A percentile compares a stretch with the other conserved stretches of the same genome.
Evolutionary conservation across 768 basidiomycete species (phyloP).

Genomic region (Mycena alexandri): DNA sequence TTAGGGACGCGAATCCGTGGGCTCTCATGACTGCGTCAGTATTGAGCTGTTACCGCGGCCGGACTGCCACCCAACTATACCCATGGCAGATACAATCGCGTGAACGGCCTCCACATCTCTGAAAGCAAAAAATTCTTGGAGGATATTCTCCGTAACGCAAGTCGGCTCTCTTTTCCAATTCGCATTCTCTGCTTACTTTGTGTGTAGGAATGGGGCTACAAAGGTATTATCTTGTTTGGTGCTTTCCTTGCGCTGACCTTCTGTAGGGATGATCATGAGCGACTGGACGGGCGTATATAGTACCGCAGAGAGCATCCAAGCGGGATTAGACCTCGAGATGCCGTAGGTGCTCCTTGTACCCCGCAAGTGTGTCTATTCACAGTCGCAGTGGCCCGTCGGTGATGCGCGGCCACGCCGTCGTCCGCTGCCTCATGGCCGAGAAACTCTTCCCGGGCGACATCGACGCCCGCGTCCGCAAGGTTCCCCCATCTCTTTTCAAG

Average conservation of each 20-base stretch:
- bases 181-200: not conserved
- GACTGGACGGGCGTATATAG: slow-evolving; percentile 69
- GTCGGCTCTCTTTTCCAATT: not conserved
- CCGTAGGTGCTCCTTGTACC: slow-evolving; percentile 45
- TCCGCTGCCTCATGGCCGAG: slow-evolving; percentile 53
- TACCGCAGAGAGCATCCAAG: slow-evolving; percentile 65
- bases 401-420: slow-evolving; percentile 60
- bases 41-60: not conserved
- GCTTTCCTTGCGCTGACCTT: not conserved
- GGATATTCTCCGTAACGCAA: slow-evolving; percentile 64
- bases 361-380: slow-evolving; percentile 50
- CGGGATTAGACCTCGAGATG: slow-evolving; percentile 77
- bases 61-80: not conserved
- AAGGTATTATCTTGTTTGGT: slow-evolving; percentile 48
- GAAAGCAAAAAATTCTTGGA: slow-evolving; percentile 65
- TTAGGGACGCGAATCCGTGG: slow-evolving; percentile 67
- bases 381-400: slow-evolving; percentile 58
- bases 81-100: slow-evolving; percentile 63
- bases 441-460: slow-evolving; percentile 60
- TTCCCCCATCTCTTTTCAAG: slow-evolving; percentile 1
- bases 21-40: slow-evolving; percentile 70
- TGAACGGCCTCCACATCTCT: slow-evolving; percentile 71
- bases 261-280: slow-evolving; percentile 65
- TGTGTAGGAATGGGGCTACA: slow-evolving; percentile 70
- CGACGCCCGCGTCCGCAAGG: slow-evolving; percentile 55